Evolutionary conservation across 495 filamentous ascomycete genomes (phyloP).

Genomic region (Trichocladium uniseriatum): DNA sequence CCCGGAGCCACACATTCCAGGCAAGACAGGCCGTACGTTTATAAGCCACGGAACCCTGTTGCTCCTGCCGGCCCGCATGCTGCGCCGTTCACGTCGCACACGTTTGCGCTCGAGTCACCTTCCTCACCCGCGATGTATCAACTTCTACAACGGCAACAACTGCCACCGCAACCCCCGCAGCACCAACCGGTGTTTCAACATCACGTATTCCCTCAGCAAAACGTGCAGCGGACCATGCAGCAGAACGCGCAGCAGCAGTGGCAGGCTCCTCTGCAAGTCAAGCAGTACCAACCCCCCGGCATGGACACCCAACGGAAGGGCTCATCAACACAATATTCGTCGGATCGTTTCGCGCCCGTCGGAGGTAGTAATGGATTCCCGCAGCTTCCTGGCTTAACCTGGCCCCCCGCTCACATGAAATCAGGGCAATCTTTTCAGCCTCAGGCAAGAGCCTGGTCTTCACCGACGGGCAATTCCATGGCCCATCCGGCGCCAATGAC

Average conservation of each 20-base stretch:
- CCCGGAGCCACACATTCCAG: constrained; percentile 9
- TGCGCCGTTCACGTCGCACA: constrained; percentile 32
- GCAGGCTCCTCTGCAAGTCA: constrained; percentile 9
- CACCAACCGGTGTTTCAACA: constrained; percentile 9
- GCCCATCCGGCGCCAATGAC: constrained; percentile 22
- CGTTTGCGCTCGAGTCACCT: constrained; percentile 29
- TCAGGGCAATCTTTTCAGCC: constrained; percentile 28
- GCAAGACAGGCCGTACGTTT: constrained; percentile 43
- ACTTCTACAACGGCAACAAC: constrained; percentile 7
- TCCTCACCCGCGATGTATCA: constrained; percentile 7
- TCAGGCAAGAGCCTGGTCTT: constrained; percentile 23
- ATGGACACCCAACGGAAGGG: constrained; percentile 14
- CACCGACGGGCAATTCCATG: constrained; percentile 15
- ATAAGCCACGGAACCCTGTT: constrained; percentile 41
- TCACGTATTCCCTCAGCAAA: constrained; percentile 6
- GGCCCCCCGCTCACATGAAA: constrained; percentile 31
- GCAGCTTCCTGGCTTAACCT: constrained; percentile 29
- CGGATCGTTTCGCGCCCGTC: constrained; percentile 31
- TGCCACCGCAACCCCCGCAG: not conserved
- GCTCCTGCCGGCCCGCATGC: constrained; percentile 11
- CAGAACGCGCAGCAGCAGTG: constrained; percentile 6
- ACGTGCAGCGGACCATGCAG: constrained; percentile 4
- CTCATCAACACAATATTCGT: constrained; percentile 17
- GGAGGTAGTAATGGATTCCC: constrained; percentile 35
- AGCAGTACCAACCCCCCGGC: constrained; percentile 15